Percentiles rank a stretch among this genome's conserved stretches.
Conservation (phyloP, 2,329 filamentous ascomycete genomes). For the Colletotrichum truncatum region DNA sequence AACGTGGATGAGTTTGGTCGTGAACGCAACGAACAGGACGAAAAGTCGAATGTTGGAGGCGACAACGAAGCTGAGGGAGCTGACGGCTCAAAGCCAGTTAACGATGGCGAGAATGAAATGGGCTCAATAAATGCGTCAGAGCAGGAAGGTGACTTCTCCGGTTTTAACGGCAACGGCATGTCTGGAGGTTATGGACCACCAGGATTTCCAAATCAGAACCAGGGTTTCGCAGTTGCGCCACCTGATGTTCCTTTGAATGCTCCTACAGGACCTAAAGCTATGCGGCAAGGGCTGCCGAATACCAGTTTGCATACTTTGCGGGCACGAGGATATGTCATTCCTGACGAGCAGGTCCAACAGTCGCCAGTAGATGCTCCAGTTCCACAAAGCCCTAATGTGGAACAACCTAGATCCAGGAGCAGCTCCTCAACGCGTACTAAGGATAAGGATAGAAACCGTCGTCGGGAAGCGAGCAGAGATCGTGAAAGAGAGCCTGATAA, state of each 20-base stretch:
- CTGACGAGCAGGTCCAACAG: slow-evolving; percentile 41
- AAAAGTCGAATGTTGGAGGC: slow-evolving; percentile 10
- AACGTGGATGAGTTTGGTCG: slow-evolving; percentile 52
- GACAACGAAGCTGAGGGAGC: slow-evolving; percentile 10
- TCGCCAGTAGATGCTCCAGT: slow-evolving; percentile 36
- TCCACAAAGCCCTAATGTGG: slow-evolving; percentile 43
- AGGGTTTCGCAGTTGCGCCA: slow-evolving; percentile 42
- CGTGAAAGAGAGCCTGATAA: slow-evolving; percentile 40
- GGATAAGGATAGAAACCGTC: slow-evolving; percentile 43
- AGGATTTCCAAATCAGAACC: slow-evolving; percentile 25
- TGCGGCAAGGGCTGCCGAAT: slow-evolving; percentile 89
- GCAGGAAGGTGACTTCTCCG: slow-evolving; percentile 36
- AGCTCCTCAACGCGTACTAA: slow-evolving; percentile 53
- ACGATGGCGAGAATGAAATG: slow-evolving; percentile 34
- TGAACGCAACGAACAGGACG: slow-evolving; percentile 34
- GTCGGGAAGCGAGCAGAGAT: slow-evolving; percentile 46
- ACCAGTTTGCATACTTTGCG: slow-evolving; percentile 76
- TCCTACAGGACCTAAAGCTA: slow-evolving; percentile 92
- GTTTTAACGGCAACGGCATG: slow-evolving; percentile 41
- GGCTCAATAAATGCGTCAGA: slow-evolving; percentile 35
- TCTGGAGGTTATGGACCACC: slow-evolving; percentile 29
- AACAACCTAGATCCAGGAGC: slow-evolving; percentile 54
- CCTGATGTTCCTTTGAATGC: slow-evolving; percentile 71
- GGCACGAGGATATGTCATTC: slow-evolving; percentile 59
- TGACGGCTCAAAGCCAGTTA: slow-evolving; percentile 14